Base-by-base conservation (phyloP, 2,329 filamentous ascomycete species). In the Leptographium flavum region DNA sequence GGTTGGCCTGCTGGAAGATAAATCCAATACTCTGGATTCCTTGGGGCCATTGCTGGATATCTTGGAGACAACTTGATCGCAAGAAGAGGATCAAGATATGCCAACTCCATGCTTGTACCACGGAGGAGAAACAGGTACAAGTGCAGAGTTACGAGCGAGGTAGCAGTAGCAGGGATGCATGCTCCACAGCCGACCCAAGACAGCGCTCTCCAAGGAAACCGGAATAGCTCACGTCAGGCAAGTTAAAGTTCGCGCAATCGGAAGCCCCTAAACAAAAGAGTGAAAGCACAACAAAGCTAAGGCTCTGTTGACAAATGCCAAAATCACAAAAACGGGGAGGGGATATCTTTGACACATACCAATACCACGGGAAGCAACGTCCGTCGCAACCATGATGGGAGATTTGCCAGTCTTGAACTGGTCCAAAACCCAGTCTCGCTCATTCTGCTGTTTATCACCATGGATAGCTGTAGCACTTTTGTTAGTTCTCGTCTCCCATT, bases 361-460 rank as follows among this genome's bases (percentile, higher is more conserved):
- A 71, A 98, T 95, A 87, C 92, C 92, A 88, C 92, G 92, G 63
- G 92, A 96, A 70, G 92, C 92, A 70, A 98, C 92, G 63, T 96
- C 92, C 55, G 92, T 98, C 70, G 92, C 92, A 71, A 98, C 92
- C 88, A 98, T 94, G 79, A 98, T 94, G 63, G 92, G 92, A 71
- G 87, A 94, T 76, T 96, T 95, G 70, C 87, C 88, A 54, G 85
- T 86, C 81, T 96, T 98, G 80, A 98, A 98, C 67, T 96, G 90
- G 67, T 96, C 93, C 63, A 98, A 75, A 59, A 96, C 92, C 87
- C 92, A 96, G 67, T 96, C 92, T 72, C 92, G 88, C 73, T 98
- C 92, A 67, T 95, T 94, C 63, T 98, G 92, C 64, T 95, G 88
- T 74, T 96, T 96, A 71, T 96, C 92, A 61, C 92, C 92, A 73